phyloP scores from a whole-genome alignment of 1,139 yeast genomes.

The Yueomyces sp. region DNA sequence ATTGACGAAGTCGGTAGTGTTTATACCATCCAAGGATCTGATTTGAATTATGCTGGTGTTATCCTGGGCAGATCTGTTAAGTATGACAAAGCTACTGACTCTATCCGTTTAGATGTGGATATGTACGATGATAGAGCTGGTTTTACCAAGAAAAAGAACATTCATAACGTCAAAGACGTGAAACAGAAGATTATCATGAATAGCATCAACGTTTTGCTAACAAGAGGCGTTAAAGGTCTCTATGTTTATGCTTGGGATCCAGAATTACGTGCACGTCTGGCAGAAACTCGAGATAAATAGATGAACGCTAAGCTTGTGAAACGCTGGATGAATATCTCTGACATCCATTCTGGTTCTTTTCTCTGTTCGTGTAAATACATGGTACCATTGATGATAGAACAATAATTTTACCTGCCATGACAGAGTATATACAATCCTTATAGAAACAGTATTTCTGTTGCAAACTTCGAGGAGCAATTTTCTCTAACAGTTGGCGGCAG shows the following conservation, averaged over 20 bases:
- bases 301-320: conserved; percentile 19
- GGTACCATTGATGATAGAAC: too few relatives aligned
- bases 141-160: conserved; percentile 28
- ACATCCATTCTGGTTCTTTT: too few relatives aligned
- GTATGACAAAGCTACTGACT: conserved; percentile 24
- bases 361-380: too few relatives aligned
- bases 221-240: conserved; percentile 31
- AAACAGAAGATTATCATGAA: conserved; percentile 29
- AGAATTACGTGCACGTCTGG: conserved; percentile 24
- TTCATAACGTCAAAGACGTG: conserved; percentile 23
- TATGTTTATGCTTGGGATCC: conserved; percentile 30
- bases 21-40: conserved; percentile 33
- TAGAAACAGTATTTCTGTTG: too few relatives aligned
- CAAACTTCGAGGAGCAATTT: too few relatives aligned
- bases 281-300: background rate
- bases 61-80: conserved; percentile 30
- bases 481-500: too few relatives aligned
- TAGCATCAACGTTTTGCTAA: conserved; percentile 29
- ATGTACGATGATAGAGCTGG: conserved; percentile 32
- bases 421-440: too few relatives aligned
- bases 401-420: too few relatives aligned
- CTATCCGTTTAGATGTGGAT: conserved; percentile 23
- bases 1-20: conserved; percentile 34
- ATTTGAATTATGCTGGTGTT: conserved; percentile 31
- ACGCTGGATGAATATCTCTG: too few relatives aligned